Conservation (phyloP, 352 stramenopile genomes). For the Globisporangium paddicum region DNA sequence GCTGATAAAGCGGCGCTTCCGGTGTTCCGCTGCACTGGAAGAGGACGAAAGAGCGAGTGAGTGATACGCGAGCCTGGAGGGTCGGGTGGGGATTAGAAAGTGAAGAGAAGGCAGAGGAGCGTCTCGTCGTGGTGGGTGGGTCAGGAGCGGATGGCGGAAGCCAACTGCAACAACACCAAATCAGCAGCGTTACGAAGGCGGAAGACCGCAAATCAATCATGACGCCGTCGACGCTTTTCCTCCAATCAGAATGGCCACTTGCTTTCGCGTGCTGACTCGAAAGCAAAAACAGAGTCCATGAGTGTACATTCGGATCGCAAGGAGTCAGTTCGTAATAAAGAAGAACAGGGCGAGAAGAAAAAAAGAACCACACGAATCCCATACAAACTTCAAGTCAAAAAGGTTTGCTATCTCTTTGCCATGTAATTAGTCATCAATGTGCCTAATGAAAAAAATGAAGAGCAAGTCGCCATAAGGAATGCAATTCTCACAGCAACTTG, state of each 20-base stretch:
- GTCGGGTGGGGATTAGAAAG: not conserved
- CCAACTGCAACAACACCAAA: not conserved
- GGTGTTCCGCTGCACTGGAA: conserved; percentile 6
- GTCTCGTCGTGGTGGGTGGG: not conserved
- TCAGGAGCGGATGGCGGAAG: not conserved
- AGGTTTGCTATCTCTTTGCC: too few species aligned
- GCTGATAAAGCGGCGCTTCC: not conserved
- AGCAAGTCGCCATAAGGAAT: too few species aligned
- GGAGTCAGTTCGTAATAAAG: conserved; percentile 2
- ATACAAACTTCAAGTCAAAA: not conserved
- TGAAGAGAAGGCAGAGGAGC: not conserved
- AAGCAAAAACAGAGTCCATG: not conserved
- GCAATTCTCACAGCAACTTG: too few species aligned
- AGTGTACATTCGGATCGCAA: not conserved
- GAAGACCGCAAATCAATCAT: not conserved
- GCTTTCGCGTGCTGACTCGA: conserved; percentile 1
- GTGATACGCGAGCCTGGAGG: not conserved
- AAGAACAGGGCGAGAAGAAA: not conserved
- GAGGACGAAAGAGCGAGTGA: not conserved
- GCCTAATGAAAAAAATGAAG: too few species aligned
- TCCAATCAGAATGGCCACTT: not conserved
- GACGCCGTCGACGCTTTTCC: not conserved
- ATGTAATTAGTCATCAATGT: too few species aligned
- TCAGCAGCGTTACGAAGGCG: not conserved
- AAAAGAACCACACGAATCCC: not conserved